phyloP scores from a whole-genome alignment of 1,284 basidiomycete genomes.

The Naganishia cerealis region DNA sequence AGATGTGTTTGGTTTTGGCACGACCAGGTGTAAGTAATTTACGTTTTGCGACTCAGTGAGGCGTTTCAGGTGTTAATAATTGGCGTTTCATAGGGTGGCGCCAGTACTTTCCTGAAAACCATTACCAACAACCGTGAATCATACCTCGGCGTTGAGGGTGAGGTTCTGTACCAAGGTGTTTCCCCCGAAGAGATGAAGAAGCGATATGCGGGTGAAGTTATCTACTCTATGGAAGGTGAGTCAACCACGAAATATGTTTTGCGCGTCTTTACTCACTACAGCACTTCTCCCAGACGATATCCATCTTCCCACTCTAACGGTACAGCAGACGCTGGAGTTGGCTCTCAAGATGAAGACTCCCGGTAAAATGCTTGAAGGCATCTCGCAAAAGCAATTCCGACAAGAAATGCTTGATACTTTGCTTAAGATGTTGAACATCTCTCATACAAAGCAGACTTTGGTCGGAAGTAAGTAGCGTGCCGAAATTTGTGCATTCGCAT shows the following conservation, averaged over 20 bases:
- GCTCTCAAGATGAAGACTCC: slow-evolving; percentile 60
- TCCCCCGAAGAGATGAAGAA: slow-evolving; percentile 57
- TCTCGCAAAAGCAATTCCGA: slow-evolving; percentile 57
- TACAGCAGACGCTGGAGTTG: slow-evolving; percentile 61
- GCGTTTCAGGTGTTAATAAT: slow-evolving; percentile 33
- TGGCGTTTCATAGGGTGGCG: slow-evolving; percentile 23
- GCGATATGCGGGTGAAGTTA: slow-evolving; percentile 71
- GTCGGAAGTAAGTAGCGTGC: slow-evolving; percentile 51
- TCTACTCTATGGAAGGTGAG: slow-evolving; percentile 65
- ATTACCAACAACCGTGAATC: slow-evolving; percentile 61
- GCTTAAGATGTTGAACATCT: slow-evolving; percentile 63
- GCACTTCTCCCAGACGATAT: slow-evolving; percentile 60
- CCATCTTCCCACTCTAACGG: slow-evolving; percentile 64
- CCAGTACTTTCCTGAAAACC: slow-evolving; percentile 56
- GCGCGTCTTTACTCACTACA: slow-evolving; percentile 1
- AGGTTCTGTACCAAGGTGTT: slow-evolving; percentile 63
- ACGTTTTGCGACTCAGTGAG: slow-evolving; percentile 39
- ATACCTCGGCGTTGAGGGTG: slow-evolving; percentile 57
- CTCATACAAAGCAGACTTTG: slow-evolving; percentile 61
- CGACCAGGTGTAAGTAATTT: slow-evolving; percentile 51
- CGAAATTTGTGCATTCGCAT: slow-evolving; percentile 12
- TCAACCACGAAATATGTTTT: slow-evolving; percentile 33
- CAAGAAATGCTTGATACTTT: slow-evolving; percentile 59
- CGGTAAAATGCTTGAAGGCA: slow-evolving; percentile 58
- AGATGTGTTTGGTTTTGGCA: slow-evolving; percentile 61